Base-by-base conservation (phyloP, 2,329 filamentous ascomycete species). In the Aspergillus viridinutans region DNA sequence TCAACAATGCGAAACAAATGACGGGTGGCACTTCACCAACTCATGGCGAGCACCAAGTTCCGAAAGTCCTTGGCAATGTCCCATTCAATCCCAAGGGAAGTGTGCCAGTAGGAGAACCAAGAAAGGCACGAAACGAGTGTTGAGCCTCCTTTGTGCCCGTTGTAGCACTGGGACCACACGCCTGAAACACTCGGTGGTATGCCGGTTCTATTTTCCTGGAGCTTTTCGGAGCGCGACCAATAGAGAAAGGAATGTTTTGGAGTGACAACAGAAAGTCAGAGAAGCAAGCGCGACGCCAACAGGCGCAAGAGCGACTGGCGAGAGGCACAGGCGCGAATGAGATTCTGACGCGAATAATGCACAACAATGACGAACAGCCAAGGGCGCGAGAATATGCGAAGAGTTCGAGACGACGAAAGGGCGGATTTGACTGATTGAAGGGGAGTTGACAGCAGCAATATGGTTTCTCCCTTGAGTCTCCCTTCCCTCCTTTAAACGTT, bases 201-300 rank as follows among this genome's bases (percentile, higher is more conserved):
- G 38, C 29, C 42, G 52, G 53, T 51, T 50, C 43, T 49, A 26
- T 38, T 47, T 40, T 51, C 50, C 48, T 32, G 51, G 52, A 53
- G 56, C 52, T 55, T 57, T 49, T 57, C 47, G 53, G 58, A 57
- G 48, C 55, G 58, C 62, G 61, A 58, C 55, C 42, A 47, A 53
- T 52, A 38, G 47, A 56, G 56, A 56, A 38, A 59, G 63, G 68
- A 69, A 69, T 71, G 69, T 71, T 71, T 70, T 68, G 69, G 58
- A 56, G 48, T 59, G 60, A 55, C 55, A 61, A 65, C 64, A 60
- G 58, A 51, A 63, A 59, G 65, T 66, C 55, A 59, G 61, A 63
- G 57, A 61, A 59, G 57, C 52, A 61, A 52, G 63, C 61, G 58
- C 62, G 62, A 59, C 62, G 64, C 61, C 58, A 66, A 56, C 21